Evolutionary conservation across 2,329 filamentous ascomycete species (phyloP), one percentile per base, ranked within the genome.

Genomic region (Venturia nashicola): DNA sequence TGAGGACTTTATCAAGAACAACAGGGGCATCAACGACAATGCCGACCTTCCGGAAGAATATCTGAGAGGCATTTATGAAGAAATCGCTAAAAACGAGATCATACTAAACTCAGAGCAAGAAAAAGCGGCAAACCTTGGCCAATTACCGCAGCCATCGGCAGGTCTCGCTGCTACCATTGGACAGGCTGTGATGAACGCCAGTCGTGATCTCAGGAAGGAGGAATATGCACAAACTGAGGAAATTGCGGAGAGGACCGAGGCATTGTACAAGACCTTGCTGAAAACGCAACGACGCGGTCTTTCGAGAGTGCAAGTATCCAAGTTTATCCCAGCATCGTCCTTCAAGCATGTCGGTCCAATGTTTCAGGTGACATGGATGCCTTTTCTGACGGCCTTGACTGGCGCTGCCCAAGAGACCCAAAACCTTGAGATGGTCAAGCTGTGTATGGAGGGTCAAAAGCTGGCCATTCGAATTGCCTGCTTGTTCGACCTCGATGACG

Each of bases 301-400:
- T 1, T 78, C 88, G 51, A 88, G 88, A 73, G 83, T 72, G 77
- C 86, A 78, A n/a, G 76, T 75, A 70, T 87, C 80, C 76, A 86
- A 79, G 65, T 99, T 94, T 75, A 95, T 99, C 63, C 89, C 91
- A 0, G 94, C 94, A 3, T 94, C 91, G 1, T 97, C 92, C 0
- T 92, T 91, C 73, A 93, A 91, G 70, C 94, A 99, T 73, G 89
- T 97, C 61, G 94, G 94, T 0, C 91, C 94, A 0, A 99, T 99
- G 94, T 97, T 99, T 72, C 92, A 96, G 70, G 91, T 96, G 32
- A 95, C 91, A 0, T 99, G 94, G 94, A 99, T 97, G 93, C 96
- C 93, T 11, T 95, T 97, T 75, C 88, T 99, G 71, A 97, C 93
- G 5, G 92, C 92, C 0, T 82, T 99, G 34, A 97, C 93, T 1